Percentiles rank a stretch among this genome's conserved stretches.
phyloP scores from a whole-genome alignment of 2,329 filamentous ascomycete species.

The Fusarium sp. region DNA sequence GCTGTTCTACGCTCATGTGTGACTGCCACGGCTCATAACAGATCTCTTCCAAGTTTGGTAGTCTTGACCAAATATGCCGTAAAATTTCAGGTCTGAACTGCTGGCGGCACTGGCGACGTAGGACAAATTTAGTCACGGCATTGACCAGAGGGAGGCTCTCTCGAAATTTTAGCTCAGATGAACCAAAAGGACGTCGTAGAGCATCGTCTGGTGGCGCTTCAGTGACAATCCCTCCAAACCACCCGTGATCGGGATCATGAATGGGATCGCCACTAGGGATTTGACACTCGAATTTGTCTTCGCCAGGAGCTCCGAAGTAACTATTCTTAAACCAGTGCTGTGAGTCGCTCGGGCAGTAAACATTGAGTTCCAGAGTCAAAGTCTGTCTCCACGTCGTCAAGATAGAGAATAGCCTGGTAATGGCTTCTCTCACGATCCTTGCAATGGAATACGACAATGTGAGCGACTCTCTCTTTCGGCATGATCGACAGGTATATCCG shows the following conservation, averaged over 20 bases:
- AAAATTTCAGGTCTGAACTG: neutral
- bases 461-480: neutral
- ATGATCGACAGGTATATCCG: slow-evolving; percentile 5
- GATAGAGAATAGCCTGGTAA: slow-evolving; percentile 8
- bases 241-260: slow-evolving; percentile 14
- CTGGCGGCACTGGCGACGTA: slow-evolving; percentile 23
- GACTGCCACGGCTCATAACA: slow-evolving; percentile 13
- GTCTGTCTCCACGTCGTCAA: neutral
- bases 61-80: neutral
- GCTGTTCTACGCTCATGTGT: neutral
- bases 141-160: neutral
- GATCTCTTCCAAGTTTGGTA: slow-evolving; percentile 7
- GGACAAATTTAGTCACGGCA: slow-evolving; percentile 5
- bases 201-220: neutral
- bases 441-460: neutral
- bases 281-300: neutral
- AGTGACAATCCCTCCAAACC: neutral
- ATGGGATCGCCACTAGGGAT: neutral
- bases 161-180: neutral
- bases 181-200: slow-evolving; percentile 1
- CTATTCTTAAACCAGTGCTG: slow-evolving; percentile 26
- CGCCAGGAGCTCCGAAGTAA: slow-evolving; percentile 19
- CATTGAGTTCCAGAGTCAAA: slow-evolving; percentile 5
- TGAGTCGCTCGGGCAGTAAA: slow-evolving; percentile 24
- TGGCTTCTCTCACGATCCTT: neutral